Base-by-base conservation (phyloP, 495 filamentous ascomycete genomes). In the Xylaria bambusicola region DNA sequence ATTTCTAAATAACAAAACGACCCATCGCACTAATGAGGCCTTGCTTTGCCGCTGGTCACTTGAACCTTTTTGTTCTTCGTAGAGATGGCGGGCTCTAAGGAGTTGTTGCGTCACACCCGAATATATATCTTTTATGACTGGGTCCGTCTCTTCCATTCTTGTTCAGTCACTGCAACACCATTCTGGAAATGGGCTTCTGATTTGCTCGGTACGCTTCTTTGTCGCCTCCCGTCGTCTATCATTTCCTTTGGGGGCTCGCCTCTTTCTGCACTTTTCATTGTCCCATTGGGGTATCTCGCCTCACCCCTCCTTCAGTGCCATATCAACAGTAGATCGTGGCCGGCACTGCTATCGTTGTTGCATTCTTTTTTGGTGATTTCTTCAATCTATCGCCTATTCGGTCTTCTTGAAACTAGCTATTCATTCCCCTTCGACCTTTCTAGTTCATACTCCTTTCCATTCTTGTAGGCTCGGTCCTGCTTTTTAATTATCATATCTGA, bases 171-270 rank as follows among this genome's bases (percentile, higher is more conserved):
- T 38, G 15, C 36, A 35, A 23, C 18, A 20, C 42, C 42, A 57
- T 57, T 35, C 42, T 47, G 45, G 56, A 10, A 58, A 49, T 50
- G 56, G 33, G 26, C 7, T 51, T 50, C 42, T 48, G 44, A 58
- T n/a, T 40, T 51, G 12, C 36, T 24, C 18, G 3, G 12, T 20
- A 27, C 35, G 2, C 38, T 33, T 42, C 47, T 58, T 58, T 51
- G 20, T 58, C n/a, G 21, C 33, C 2, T 23, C 21, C 20, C 24
- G 12, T 42, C 44, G 18, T 23, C 21, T 51, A 21, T 27, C 15
- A 6, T 6, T 38, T 47, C 38, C 44, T 58, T 51, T 42, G 24
- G 44, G 21, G 33, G 24, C 44, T 31, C 15, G 17, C 20, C 35
- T 20, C 38, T 51, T 50, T 58, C 35, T 51, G 26, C 17, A 23